Evolutionary conservation across 495 filamentous ascomycete genomes (phyloP).

Genomic region (Darksidea phi): DNA sequence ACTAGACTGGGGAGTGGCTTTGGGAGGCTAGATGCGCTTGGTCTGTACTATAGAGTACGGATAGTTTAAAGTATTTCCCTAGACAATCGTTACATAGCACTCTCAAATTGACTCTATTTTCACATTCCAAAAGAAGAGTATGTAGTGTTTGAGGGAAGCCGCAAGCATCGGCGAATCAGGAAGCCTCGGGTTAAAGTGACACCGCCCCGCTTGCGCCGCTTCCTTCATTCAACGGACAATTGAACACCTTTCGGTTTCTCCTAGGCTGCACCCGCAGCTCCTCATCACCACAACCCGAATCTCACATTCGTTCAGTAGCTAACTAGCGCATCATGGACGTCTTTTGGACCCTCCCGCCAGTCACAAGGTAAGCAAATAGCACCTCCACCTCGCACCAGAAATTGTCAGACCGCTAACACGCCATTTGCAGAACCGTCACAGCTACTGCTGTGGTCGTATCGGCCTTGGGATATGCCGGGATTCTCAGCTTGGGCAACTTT

Average conservation of each 20-base stretch:
- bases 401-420: constrained; percentile 38
- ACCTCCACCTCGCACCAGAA: not conserved
- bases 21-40: not conserved
- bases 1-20: not conserved
- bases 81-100: not conserved
- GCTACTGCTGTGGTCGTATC: constrained; percentile 65
- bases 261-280: constrained; percentile 30
- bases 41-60: not conserved
- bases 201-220: constrained; percentile 26
- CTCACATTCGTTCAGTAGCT: constrained; percentile 6
- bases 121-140: no score
- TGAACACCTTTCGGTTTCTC: constrained; percentile 12
- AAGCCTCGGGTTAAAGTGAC: constrained; percentile 5
- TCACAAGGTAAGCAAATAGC: constrained; percentile 58
- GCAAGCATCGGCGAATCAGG: constrained; percentile 16
- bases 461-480: constrained; percentile 57
- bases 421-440: constrained; percentile 66
- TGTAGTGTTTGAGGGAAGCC: not conserved
- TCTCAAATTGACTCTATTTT: no score
- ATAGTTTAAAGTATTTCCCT: not conserved
- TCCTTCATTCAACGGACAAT: constrained; percentile 16
- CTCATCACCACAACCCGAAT: constrained; percentile 13
- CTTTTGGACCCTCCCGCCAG: constrained; percentile 69
- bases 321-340: constrained; percentile 52
- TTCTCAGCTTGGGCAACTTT: constrained; percentile 56